Evolutionary conservation across 1,284 basidiomycete species (phyloP), one percentile per base, ranked within the genome.

Genomic region (Chalciporus piperatoides): DNA sequence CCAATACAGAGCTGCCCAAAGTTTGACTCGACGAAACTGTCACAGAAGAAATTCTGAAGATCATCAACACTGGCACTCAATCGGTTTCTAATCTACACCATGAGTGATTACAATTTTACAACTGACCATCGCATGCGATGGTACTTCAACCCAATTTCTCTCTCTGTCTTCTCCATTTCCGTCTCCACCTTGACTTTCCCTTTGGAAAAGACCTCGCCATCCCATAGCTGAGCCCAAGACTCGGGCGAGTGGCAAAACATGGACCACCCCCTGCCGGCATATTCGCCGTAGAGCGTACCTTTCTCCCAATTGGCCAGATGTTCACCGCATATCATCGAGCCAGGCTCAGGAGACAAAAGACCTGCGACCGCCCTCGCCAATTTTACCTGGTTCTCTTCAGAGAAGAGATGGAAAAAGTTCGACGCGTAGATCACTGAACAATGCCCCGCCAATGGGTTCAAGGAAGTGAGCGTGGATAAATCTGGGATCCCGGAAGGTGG

Each of bases 391-490:
- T 62, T 48, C 19, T 59, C 63, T 47, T 69, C 58, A 2, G 51
- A 49, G 45, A 71, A 70, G 3, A 70, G 49, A 51, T 69, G 71
- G 51, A 72, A 71, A 14, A 71, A 47, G 1, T 59, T 51, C 2
- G 59, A 49, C 11, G 59, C 62, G 21, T 65, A 60, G 37, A 71
- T 65, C 4, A 55, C 58, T 2, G 60, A 54, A 23, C 62, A 52
- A 27, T 55, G 59, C 10, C 63, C 61, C 7, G 59, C 61, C 6
- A 68, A 57, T 3, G 63, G 65, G n/a, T 59, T 67, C 41, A 71
- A 48, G 41, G 58, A 64, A 3, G 56, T 55, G 15, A 69, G 30
- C 10, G 45, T 41, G 9, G 46, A 41, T 0, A 66, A 7, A 5
- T 53, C 36, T 44, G 39, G 52, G n/a, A 28, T 46, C 46, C 25